These are phyloP conservation scores for Aspergillus fijiensis DNA, from an alignment of 2,329 filamentous ascomycete genomes.

Conservation along the genomic window DNA sequence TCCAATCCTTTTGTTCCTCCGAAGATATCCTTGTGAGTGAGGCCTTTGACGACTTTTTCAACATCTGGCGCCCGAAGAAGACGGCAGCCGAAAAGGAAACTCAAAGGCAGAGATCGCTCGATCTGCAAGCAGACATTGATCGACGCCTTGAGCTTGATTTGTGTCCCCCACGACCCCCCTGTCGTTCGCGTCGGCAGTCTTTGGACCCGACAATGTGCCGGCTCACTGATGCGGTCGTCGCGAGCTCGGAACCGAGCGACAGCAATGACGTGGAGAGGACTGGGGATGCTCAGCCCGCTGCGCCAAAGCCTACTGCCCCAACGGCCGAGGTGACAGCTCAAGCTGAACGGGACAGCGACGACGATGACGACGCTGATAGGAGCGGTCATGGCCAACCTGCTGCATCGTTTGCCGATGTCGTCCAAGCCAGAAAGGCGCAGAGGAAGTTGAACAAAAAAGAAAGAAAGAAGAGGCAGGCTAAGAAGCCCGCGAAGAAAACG, in stretches of 20 bases:
- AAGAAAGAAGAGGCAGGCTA: conserved; percentile 12
- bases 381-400: no score
- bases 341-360: no score
- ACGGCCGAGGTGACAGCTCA: no score
- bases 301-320: no score
- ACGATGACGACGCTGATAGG: no score
- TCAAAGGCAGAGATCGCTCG: neutral
- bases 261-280: no score
- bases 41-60: conserved; percentile 15
- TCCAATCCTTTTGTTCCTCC: conserved; percentile 19
- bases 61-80: conserved; percentile 5
- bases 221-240: neutral
- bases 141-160: neutral
- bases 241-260: neutral
- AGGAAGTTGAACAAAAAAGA: conserved; percentile 7
- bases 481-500: conserved; percentile 10
- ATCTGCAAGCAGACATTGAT: neutral
- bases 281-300: no score
- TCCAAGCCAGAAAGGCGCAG: no score
- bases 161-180: neutral
- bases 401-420: no score
- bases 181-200: neutral
- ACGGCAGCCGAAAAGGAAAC: neutral
- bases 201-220: neutral
- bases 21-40: conserved; percentile 12